These are phyloP conservation scores for Telopea speciosissima DNA, from an alignment of 177 flowering plant genomes.

Conservation along the genomic window DNA sequence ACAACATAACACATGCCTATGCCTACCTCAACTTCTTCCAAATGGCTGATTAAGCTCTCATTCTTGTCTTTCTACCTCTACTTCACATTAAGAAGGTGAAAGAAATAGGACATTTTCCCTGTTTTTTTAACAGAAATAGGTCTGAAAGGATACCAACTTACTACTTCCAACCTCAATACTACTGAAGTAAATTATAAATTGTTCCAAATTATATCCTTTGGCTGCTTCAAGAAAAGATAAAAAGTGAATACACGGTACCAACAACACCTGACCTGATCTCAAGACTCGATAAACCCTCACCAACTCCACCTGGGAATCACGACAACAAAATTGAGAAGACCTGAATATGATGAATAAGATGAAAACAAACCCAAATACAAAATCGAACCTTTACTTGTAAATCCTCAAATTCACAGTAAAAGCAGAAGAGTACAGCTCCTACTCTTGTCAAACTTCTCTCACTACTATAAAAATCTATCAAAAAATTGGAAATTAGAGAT, in stretches of 20 bases:
- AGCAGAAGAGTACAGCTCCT: not conserved
- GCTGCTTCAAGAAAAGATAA: not conserved
- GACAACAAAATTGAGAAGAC: not conserved
- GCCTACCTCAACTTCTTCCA: no score
- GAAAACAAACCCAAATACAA: not conserved
- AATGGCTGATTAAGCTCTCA: no score
- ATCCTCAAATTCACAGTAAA: not conserved
- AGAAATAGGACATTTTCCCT: no score
- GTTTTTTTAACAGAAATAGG: no score
- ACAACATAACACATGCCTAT: no score
- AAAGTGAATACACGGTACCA: not conserved
- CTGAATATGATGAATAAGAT: not conserved
- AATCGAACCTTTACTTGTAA: no score
- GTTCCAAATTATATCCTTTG: no score
- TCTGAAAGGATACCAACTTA: slow-evolving; percentile 1
- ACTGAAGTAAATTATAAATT: no score
- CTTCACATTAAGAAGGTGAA: no score
- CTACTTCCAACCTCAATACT: no score
- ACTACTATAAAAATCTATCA: not conserved
- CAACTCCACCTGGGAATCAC: not conserved
- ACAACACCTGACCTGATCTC: not conserved
- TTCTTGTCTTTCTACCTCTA: no score
- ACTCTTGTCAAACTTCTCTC: not conserved
- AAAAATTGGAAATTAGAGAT: not conserved
- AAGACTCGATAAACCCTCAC: not conserved